These are phyloP conservation scores for Massarina eburnea DNA, from an alignment of 2,329 filamentous ascomycete species.

Conservation along the genomic window DNA sequence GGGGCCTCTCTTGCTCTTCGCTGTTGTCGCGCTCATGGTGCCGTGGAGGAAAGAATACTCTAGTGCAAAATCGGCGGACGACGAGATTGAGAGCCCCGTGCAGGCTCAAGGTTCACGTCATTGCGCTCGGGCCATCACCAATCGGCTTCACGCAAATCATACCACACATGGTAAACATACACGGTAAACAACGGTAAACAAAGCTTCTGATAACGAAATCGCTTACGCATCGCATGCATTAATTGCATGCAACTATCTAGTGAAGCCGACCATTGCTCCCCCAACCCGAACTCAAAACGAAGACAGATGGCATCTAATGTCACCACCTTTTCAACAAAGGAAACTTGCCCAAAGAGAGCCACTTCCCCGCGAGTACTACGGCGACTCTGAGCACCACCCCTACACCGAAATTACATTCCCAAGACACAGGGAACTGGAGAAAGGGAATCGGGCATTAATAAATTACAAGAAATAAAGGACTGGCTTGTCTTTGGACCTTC, in stretches of 20 bases:
- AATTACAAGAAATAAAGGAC: constrained; percentile 4
- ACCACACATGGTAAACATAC: not conserved
- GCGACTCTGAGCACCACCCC: not conserved
- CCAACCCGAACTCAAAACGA: not conserved
- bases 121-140: constrained; percentile 1
- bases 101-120: constrained; percentile 5
- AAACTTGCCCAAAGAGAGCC: constrained; percentile 1
- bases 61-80: too few species aligned
- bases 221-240: not conserved
- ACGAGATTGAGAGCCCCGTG: constrained; percentile 1
- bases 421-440: constrained; percentile 2
- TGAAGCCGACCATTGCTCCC: not conserved
- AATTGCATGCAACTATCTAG: constrained; percentile 1
- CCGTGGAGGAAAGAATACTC: not conserved
- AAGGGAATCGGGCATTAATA: constrained; percentile 22
- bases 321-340: constrained; percentile 2
- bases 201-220: not conserved
- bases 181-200: not conserved
- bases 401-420: not conserved
- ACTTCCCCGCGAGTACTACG: not conserved
- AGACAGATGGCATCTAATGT: not conserved
- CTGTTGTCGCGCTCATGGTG: constrained; percentile 34
- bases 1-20: constrained; percentile 43
- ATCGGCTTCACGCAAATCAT: not conserved
- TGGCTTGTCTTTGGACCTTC: constrained; percentile 3